Base-by-base conservation (phyloP, 1,139 yeast species). In the Barnettozyma hawaiiensis region DNA sequence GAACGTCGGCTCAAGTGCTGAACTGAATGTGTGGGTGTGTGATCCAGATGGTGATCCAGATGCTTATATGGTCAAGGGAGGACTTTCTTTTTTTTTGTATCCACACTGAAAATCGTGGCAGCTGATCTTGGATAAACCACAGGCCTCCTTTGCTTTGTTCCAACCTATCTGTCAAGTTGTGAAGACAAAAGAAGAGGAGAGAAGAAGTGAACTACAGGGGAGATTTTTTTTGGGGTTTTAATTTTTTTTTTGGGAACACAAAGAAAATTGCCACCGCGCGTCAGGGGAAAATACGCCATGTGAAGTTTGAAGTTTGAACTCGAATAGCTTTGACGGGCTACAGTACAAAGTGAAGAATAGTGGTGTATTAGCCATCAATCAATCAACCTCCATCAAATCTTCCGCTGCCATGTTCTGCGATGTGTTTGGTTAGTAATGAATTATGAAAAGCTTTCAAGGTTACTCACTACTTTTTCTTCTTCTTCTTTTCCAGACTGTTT, bases 181-280 rank as follows among this genome's bases (percentile, higher is more conserved):
- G n/a, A n/a, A n/a, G n/a, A n/a, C n/a, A n/a, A n/a, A n/a, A n/a
- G n/a, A n/a, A n/a, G n/a, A n/a, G n/a, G n/a, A n/a, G n/a, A n/a
- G n/a, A n/a, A n/a, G n/a, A n/a, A n/a, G n/a, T n/a, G n/a, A n/a
- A n/a, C n/a, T n/a, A n/a, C n/a, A n/a, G n/a, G n/a, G n/a, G n/a
- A n/a, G 21, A 11, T 16, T 29, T 16, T 28, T 8, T n/a, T n/a
- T n/a, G n/a, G n/a, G 14, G 12, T 14, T 16, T 29, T 29, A n/a
- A n/a, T 29, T 29, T 16, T 8, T 21, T 21, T 21, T 21, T 21
- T 21, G 22, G 6, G 3, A 18, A 8, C 32, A 29, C 32, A 29
- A 29, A 29, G 32, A 29, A 29, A 29, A 18, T 29, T 29, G 32
- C 32, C 32, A 16, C 32, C 32, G 32, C n/a, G n/a, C n/a, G n/a